Evolutionary conservation across 1,284 basidiomycete genomes (phyloP).

Genomic region (Malassezia restricta): DNA sequence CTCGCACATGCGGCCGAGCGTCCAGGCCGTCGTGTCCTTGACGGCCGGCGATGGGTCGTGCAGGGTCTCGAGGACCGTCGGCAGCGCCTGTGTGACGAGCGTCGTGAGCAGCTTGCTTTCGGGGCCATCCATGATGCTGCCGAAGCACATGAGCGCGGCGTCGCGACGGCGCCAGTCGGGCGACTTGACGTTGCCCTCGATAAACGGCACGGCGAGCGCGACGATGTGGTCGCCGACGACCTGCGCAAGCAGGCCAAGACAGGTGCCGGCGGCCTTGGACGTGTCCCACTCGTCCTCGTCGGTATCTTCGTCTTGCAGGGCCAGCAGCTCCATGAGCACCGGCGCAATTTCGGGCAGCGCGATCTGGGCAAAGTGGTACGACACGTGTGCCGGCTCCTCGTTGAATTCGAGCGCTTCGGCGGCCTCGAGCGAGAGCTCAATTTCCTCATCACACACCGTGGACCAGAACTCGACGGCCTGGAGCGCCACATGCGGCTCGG

Average conservation of each 20-base stretch:
- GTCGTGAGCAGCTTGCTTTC: conserved; percentile 74
- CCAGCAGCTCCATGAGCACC: conserved; percentile 75
- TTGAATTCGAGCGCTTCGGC: conserved; percentile 86
- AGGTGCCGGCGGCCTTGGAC: conserved; percentile 93
- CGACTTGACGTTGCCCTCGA: conserved; percentile 84
- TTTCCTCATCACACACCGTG: conserved; percentile 95
- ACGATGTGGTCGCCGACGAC: conserved; percentile 86
- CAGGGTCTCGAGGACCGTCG: conserved; percentile 92
- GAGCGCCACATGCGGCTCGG: conserved; percentile 77
- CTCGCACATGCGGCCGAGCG: conserved; percentile 87
- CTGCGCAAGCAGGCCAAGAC: conserved; percentile 73
- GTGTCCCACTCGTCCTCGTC: conserved; percentile 99
- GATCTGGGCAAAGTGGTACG: conserved; percentile 81
- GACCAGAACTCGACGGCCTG: conserved; percentile 99
- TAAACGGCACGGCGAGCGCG: conserved; percentile 86
- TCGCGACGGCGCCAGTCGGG: conserved; percentile 87
- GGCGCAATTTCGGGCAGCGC: conserved; percentile 89
- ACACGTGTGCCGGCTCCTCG: conserved; percentile 75
- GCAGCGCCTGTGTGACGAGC: conserved; percentile 84
- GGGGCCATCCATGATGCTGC: conserved; percentile 91
- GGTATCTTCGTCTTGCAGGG: conserved; percentile 87
- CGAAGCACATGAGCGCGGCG: conserved; percentile 95
- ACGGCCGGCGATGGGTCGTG: conserved; percentile 71
- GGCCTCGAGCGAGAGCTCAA: conserved; percentile 80
- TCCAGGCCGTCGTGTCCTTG: conserved; percentile 96